phyloP scores from a whole-genome alignment of 2,329 filamentous ascomycete species.

The Colletotrichum sp. region DNA sequence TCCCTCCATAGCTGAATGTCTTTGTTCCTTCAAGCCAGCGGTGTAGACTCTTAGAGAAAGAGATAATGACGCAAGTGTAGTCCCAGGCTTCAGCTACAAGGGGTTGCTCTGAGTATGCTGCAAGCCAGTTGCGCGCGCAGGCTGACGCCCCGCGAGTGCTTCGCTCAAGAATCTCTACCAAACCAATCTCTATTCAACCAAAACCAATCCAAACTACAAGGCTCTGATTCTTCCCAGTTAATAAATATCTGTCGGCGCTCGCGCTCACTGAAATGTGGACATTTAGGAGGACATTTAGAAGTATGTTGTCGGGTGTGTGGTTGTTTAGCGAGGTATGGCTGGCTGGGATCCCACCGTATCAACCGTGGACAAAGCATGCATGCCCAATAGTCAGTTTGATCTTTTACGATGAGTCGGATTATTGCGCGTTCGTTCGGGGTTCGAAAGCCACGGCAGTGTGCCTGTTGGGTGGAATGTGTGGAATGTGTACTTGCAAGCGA shows the following conservation, averaged over 20 bases:
- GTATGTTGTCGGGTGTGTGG: background rate
- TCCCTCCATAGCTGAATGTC: accelerated
- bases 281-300: background rate
- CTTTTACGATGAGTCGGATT: background rate
- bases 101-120: background rate
- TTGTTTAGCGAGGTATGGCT: background rate
- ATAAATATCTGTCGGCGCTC: too few relatives aligned
- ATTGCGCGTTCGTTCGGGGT: too few relatives aligned
- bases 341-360: background rate
- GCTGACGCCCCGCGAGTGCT: background rate
- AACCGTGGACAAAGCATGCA: background rate
- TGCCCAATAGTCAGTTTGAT: background rate
- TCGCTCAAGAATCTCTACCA: background rate
- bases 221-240: background rate
- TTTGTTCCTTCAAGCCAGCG: accelerated
- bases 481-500: background rate
- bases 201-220: background rate
- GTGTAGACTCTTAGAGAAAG: background rate
- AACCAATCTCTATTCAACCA: background rate
- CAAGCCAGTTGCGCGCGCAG: background rate
- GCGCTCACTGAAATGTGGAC: background rate
- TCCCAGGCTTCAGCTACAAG: accelerated
- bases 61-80: background rate
- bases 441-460: background rate
- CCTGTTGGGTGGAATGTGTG: background rate